phyloP scores from a whole-genome alignment of 768 basidiomycete species.

The Clathrus columnatus region DNA sequence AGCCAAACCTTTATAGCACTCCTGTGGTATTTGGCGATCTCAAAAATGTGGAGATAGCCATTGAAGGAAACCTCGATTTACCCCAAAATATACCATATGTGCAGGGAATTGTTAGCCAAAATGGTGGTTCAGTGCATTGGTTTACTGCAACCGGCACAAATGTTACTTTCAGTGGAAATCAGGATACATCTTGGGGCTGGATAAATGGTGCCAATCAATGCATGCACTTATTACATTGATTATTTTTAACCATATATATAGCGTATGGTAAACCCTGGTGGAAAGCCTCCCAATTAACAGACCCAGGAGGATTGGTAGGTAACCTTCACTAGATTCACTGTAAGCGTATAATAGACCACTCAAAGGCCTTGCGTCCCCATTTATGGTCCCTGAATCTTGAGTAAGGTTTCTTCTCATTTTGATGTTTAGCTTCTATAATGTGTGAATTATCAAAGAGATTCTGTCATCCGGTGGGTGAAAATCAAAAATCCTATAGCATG shows the following conservation, averaged over 20 bases:
- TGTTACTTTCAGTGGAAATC: conserved; percentile 47
- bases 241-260: not conserved
- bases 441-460: not conserved
- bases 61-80: conserved; percentile 52
- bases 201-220: conserved; percentile 32
- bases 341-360: not conserved
- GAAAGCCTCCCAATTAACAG: conserved; percentile 41
- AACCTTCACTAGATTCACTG: not conserved
- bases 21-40: conserved; percentile 47
- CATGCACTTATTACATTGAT: conserved; percentile 21
- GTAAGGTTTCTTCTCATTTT: not conserved
- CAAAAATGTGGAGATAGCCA: conserved; percentile 46
- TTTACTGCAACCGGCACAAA: conserved; percentile 40
- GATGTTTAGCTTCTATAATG: not conserved
- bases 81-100: conserved; percentile 41
- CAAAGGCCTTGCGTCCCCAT: not conserved
- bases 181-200: conserved; percentile 55
- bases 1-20: too few relatives aligned
- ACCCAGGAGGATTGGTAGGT: conserved; percentile 20
- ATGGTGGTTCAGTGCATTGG: not conserved
- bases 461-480: conserved; percentile 3
- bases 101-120: conserved; percentile 27
- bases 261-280: conserved; percentile 33
- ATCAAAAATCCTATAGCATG: conserved; percentile 42
- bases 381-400: not conserved